These are phyloP conservation scores for Platismatia glauca DNA, from an alignment of 495 filamentous ascomycete genomes.

Conservation along the genomic window DNA sequence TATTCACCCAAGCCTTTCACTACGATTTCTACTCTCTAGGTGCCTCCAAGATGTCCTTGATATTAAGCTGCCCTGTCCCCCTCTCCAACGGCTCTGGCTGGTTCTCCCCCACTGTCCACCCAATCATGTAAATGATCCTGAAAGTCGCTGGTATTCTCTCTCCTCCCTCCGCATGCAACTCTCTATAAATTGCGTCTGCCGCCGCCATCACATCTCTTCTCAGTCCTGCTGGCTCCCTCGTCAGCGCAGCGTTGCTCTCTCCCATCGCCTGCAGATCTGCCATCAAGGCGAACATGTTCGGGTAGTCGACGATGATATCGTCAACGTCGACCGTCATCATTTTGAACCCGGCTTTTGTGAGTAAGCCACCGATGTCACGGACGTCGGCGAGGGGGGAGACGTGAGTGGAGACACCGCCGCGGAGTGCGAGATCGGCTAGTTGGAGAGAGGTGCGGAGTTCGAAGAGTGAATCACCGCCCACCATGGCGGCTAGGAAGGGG, in stretches of 20 bases:
- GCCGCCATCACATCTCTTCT: slow-evolving; percentile 79
- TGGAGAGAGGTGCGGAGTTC: slow-evolving; percentile 92
- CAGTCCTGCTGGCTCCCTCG: slow-evolving; percentile 67
- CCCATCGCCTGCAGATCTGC: slow-evolving; percentile 90
- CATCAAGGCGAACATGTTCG: slow-evolving; percentile 88
- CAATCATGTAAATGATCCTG: slow-evolving; percentile 91
- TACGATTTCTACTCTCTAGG: slow-evolving; percentile 13
- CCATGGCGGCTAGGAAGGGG: slow-evolving; percentile 92
- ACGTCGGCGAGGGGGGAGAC: slow-evolving; percentile 88
- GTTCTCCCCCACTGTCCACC: slow-evolving; percentile 79
- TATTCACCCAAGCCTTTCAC: not conserved
- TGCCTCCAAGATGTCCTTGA: slow-evolving; percentile 74
- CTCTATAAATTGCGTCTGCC: slow-evolving; percentile 78
- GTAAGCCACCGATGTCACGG: slow-evolving; percentile 76
- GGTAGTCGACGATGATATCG: slow-evolving; percentile 92
- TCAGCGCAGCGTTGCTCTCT: slow-evolving; percentile 76
- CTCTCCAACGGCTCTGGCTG: slow-evolving; percentile 72
- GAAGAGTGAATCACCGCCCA: slow-evolving; percentile 87
- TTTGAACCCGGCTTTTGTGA: slow-evolving; percentile 84
- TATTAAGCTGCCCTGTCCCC: slow-evolving; percentile 71
- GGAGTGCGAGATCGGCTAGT: slow-evolving; percentile 79
- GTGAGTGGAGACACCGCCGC: slow-evolving; percentile 79
- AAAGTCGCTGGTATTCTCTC: slow-evolving; percentile 82
- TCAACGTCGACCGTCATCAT: slow-evolving; percentile 96
- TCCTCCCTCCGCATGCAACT: slow-evolving; percentile 68